Base-by-base conservation (phyloP, 345 rosid genomes). In the Mangifera indica region DNA sequence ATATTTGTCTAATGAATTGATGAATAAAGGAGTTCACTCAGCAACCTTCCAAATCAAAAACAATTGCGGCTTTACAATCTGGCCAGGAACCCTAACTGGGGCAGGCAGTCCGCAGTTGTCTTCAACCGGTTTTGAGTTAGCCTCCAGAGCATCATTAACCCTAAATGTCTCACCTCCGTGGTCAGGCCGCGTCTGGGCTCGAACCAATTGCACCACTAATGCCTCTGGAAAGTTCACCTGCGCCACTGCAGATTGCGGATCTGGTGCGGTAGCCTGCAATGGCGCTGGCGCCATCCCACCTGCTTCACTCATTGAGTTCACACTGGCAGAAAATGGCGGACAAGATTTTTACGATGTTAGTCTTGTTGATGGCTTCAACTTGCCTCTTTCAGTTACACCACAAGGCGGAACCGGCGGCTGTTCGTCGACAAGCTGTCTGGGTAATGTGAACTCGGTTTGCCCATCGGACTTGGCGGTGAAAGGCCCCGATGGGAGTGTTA, bases 161-260 rank as follows among this genome's bases (percentile, higher is more conserved):
- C 26, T 84, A 0, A 2, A 48, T 0, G 76, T 68, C 3, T 66
- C 78, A 0, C 42, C 73, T 0, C 74, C 81, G 7, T 86, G 90
- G 91, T 7, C 66, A 0, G 93, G 91, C 44, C 77, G 84, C 7
- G 0, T 88, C 0, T 87, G 91, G 93, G 97, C 74, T 14, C 72
- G 90, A 21, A 63, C 89, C 0, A 60, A 45, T 2, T 91, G 97
- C 81, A 32, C 82, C 42, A 46, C 65, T 0, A 80, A 69, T 40
- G 21, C 82, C 46, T 0, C 74, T 2, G 82, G 81, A 0, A 77
- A 71, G 48, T 81, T 85, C 71, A 40, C 62, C 9, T 87, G 89
- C 26, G 73, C 20, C 66, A 78, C 88, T 0, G 91, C 83, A 7
- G 87, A 87, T 40, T 89, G 92, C 1, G 84, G 60, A n/a, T 81